Conservation (phyloP, 345 rosid genomes). For the Brassica juncea region DNA sequence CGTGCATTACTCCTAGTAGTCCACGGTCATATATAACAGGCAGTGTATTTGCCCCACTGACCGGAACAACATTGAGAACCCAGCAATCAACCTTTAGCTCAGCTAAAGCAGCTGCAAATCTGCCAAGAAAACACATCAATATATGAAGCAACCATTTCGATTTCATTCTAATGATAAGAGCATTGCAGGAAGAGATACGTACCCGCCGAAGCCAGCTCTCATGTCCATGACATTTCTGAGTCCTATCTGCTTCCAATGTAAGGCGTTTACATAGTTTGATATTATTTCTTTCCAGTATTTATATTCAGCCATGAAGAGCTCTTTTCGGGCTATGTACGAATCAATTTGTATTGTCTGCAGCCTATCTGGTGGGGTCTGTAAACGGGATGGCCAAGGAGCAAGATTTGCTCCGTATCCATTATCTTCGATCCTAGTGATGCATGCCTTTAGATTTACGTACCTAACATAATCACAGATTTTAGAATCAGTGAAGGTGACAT, state of each 20-base stretch:
- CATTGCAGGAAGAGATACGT: slow-evolving; percentile 15
- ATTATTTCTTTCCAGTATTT: slow-evolving; percentile 90
- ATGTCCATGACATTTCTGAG: slow-evolving; percentile 98
- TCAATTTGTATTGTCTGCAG: slow-evolving; percentile 83
- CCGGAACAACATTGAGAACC: slow-evolving; percentile 92
- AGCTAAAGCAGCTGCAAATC: slow-evolving; percentile 87
- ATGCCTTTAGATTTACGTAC: slow-evolving; percentile 84
- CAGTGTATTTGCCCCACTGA: slow-evolving; percentile 85
- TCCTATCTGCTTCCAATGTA: slow-evolving; percentile 78
- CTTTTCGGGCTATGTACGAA: slow-evolving; percentile 85
- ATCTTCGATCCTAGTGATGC: slow-evolving; percentile 80
- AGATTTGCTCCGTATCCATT: slow-evolving; percentile 81
- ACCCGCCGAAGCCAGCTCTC: slow-evolving; percentile 99
- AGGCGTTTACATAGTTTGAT: slow-evolving; percentile 66
- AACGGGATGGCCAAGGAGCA: slow-evolving; percentile 80
- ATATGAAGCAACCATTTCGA: neutral
- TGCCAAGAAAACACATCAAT: slow-evolving; percentile 43
- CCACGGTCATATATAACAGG: slow-evolving; percentile 98
- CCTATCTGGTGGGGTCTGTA: slow-evolving; percentile 84
- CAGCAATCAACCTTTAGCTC: slow-evolving; percentile 73
- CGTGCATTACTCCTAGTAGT: slow-evolving; percentile 91
- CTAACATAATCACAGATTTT: slow-evolving; percentile 41
- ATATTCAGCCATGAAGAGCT: slow-evolving; percentile 77
- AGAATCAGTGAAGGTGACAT: slow-evolving; percentile 12
- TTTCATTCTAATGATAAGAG: neutral